Conservation (phyloP, 2,329 filamentous ascomycete species). For the Fusarium veterinarium region DNA sequence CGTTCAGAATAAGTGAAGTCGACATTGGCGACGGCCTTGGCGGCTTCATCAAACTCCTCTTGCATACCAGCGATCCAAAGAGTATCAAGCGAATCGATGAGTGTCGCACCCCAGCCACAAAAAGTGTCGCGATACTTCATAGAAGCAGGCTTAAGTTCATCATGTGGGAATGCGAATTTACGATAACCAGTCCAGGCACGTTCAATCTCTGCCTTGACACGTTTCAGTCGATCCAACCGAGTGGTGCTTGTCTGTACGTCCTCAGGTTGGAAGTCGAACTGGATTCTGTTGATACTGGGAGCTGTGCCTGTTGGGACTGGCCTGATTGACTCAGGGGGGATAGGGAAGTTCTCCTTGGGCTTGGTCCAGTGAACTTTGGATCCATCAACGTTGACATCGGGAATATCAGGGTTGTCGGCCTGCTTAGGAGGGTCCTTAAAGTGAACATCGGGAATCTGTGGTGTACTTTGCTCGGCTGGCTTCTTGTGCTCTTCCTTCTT, state of each 20-base stretch:
- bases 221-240: constrained; percentile 71
- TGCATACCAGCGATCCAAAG: constrained; percentile 87
- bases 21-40: constrained; percentile 75
- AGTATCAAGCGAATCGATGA: constrained; percentile 86
- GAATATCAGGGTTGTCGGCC: constrained; percentile 29
- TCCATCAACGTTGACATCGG: constrained; percentile 28
- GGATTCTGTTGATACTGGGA: constrained; percentile 79
- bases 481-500: constrained; percentile 8
- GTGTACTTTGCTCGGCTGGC: constrained; percentile 16
- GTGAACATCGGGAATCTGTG: constrained; percentile 39
- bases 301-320: constrained; percentile 78
- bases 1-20: constrained; percentile 82
- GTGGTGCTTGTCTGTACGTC: constrained; percentile 67
- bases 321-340: constrained; percentile 77
- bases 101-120: constrained; percentile 88
- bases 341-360: constrained; percentile 79
- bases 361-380: constrained; percentile 76
- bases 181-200: constrained; percentile 88
- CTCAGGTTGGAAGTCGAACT: constrained; percentile 78
- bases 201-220: constrained; percentile 79
- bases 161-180: constrained; percentile 82
- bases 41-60: constrained; percentile 83
- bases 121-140: constrained; percentile 81
- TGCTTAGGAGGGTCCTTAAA: constrained; percentile 46
- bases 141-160: constrained; percentile 82